Conservation (phyloP, 2,329 filamentous ascomycete species). For the Verticillium tricorpus region DNA sequence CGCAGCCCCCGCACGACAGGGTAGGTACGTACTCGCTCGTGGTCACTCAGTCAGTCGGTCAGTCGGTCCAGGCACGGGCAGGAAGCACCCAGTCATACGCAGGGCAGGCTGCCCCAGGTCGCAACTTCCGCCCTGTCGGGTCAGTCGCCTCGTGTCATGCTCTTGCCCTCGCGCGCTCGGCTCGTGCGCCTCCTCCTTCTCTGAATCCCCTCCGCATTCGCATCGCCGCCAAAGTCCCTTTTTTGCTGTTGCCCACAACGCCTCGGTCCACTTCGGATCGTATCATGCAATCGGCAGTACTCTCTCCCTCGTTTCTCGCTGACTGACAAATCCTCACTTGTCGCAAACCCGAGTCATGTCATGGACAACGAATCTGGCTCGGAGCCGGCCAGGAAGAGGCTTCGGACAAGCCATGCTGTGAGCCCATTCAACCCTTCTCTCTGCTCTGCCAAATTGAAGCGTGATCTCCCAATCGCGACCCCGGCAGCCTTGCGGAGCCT, state of each 20-base stretch:
- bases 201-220: background rate
- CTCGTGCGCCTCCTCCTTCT: background rate
- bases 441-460: background rate
- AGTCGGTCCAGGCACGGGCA: background rate
- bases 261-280: background rate
- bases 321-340: background rate
- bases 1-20: background rate
- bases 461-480: background rate
- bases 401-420: constrained; percentile 38
- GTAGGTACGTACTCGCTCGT: background rate
- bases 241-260: background rate
- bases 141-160: background rate
- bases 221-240: background rate
- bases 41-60: background rate
- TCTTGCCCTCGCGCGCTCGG: background rate
- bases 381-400: constrained; percentile 32
- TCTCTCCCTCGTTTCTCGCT: background rate
- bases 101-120: background rate
- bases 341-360: background rate
- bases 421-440: constrained; percentile 13
- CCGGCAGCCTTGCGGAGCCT: background rate
- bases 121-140: background rate
- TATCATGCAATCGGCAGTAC: background rate
- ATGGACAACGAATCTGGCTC: constrained; percentile 20
- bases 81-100: background rate